phyloP scores from a whole-genome alignment of 495 filamentous ascomycete species.

The Penicillium nucicola region DNA sequence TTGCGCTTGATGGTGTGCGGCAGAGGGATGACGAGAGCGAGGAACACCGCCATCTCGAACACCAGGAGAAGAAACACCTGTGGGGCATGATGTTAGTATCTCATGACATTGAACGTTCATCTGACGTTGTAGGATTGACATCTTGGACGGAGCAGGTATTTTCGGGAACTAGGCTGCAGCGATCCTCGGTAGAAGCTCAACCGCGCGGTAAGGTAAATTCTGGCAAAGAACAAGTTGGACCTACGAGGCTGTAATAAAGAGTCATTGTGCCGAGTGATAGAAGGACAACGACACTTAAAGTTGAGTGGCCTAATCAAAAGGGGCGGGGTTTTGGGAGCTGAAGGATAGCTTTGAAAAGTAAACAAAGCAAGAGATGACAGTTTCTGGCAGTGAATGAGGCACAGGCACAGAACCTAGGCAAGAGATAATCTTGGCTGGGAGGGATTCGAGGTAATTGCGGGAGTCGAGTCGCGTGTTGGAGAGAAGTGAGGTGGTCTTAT shows the following conservation, averaged over 20 bases:
- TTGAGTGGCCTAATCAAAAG: constrained; percentile 15
- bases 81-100: neutral
- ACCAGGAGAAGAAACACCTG: constrained; percentile 94
- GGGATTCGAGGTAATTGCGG: constrained; percentile 8
- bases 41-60: constrained; percentile 89
- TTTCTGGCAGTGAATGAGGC: neutral
- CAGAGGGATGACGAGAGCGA: constrained; percentile 86
- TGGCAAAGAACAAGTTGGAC: constrained; percentile 28
- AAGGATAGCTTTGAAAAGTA: constrained; percentile 15
- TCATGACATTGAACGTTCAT: neutral
- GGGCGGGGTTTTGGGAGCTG: constrained; percentile 17
- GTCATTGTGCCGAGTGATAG: constrained; percentile 67
- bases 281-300: constrained; percentile 1
- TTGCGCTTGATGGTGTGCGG: constrained; percentile 83
- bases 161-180: constrained; percentile 21
- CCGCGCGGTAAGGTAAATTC: neutral
- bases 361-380: constrained; percentile 12
- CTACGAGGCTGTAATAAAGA: constrained; percentile 96
- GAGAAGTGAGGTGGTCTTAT: constrained; percentile 30
- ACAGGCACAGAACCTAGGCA: neutral
- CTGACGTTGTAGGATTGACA: neutral
- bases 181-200: neutral
- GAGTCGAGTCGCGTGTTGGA: neutral
- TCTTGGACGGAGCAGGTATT: constrained; percentile 5
- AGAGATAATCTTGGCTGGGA: constrained; percentile 8